Evolutionary conservation across 2,329 filamentous ascomycete genomes (phyloP), one percentile per base, ranked within the genome.

Genomic region (Didymella arachidicola): DNA sequence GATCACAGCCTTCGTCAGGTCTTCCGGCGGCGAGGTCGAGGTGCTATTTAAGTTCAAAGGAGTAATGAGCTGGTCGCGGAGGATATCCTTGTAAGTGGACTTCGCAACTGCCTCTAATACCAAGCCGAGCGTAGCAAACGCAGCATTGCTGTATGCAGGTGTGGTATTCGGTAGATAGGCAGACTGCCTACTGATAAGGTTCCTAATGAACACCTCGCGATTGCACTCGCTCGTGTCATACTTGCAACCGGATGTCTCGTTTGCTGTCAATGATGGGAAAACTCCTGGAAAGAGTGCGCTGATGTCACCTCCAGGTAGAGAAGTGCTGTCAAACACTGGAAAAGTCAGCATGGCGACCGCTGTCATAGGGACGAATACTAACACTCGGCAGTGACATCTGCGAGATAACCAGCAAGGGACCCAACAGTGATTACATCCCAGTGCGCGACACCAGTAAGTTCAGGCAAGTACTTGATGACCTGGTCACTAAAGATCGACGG

Each of bases 61-160:
- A 8, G 78, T 71, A 32, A 81, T 76, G 38, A 86, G 77, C 12
- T 77, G 62, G n/a, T 77, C 66, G 11, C 79, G 72, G 3, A 82
- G 70, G 16, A 6, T 34, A 1, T 81, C 70, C 1, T 72, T 68
- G 18, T 80, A 79, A 0, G 77, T 62, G 45, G 75, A 76, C 4
- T 79, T 78, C 0, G 79, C 80, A 0, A 80, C 74, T 6, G 75
- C 76, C 58, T 83, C 80, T 0, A 85, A 71, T 0, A 80, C 79
- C 0, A 80, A 69, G 2, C 80, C 81, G 1, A 84, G 75, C 2
- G 83, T 57, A 1, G 78, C 70, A 19, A 81, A 81, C 1, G 76
- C 82, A 3, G 79, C 70, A 61, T 85, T 84, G 27, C 82, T 81
- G 66, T 86, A 86, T 2, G 77, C 72, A 0, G 83, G 81, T 2